phyloP scores from a whole-genome alignment of 1,284 basidiomycete species.

The Trichosporon inkin region DNA sequence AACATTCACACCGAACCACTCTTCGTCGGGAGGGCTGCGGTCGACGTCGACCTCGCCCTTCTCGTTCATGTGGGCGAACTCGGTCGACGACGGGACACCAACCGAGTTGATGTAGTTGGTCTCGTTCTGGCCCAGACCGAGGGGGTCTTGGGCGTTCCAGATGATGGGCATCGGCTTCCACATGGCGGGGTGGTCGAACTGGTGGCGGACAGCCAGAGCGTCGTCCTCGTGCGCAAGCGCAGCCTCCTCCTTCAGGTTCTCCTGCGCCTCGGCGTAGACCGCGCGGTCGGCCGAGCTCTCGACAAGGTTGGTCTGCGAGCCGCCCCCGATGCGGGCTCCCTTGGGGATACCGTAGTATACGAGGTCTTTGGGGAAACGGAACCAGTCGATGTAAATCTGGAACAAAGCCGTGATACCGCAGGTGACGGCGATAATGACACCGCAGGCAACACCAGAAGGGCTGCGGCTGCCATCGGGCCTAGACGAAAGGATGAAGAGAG shows the following conservation, averaged over 20 bases:
- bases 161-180: constrained; percentile 50
- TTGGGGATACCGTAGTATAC: constrained; percentile 28
- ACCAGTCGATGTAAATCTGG: constrained; percentile 47
- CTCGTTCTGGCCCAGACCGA: constrained; percentile 47
- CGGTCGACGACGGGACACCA: constrained; percentile 44
- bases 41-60: constrained; percentile 45
- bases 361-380: constrained; percentile 39
- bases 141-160: constrained; percentile 49
- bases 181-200: constrained; percentile 50
- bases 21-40: constrained; percentile 43
- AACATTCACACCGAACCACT: constrained; percentile 31
- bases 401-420: constrained; percentile 36
- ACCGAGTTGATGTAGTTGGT: constrained; percentile 40
- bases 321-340: not conserved
- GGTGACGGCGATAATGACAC: constrained; percentile 45
- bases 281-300: not conserved
- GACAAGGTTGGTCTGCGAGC: constrained; percentile 16
- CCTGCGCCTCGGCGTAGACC: constrained; percentile 13
- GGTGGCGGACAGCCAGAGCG: constrained; percentile 38
- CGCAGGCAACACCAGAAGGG: constrained; percentile 43
- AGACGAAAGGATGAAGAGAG: constrained; percentile 47
- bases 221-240: constrained; percentile 13
- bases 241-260: constrained; percentile 21
- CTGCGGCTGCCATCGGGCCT: constrained; percentile 34
- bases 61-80: constrained; percentile 45